Base-by-base conservation (phyloP, 2,329 filamentous ascomycete genomes). In the Fusarium hostae region DNA sequence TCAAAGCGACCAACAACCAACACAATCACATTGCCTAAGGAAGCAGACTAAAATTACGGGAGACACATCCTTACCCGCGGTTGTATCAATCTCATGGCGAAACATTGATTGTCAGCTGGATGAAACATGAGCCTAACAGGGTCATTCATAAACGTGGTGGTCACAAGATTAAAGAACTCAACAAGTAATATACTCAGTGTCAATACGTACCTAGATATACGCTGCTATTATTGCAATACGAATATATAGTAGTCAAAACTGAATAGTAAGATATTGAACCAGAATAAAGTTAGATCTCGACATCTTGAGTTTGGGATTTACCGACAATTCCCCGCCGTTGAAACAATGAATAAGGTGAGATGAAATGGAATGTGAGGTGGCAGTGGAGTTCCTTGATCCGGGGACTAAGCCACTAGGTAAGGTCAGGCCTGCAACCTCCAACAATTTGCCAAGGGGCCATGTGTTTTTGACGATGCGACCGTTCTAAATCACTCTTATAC, bases 401-500 rank as follows among this genome's bases (percentile, higher is more conserved):
- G 64, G 68, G 73, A 66, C 75, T 76, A 63, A 75, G 75, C 75
- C 72, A 68, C 65, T 71, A n/a, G 65, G 59, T 22, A 47, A 51
- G 45, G 54, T 26, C 51, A 63, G 59, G 68, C 59, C 60, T 72
- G 66, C 43, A 68, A 71, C 68, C 60, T 71, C 70, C 70, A 75
- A 68, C 71, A 75, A 74, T 65, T 64, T 65, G 56, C 71, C 67
- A 76, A 76, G 74, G 71, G 66, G 73, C 73, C 68, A 74, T 74
- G 66, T 75, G 75, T 75, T 75, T 76, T 69, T 76, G 63, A 74
- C 68, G 51, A 76, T 77, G 74, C 74, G 71, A 69, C 63, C 50
- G 55, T 63, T 70, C 41, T 77, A 65, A 77, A 72, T 63, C 66
- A n/a, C 56, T 67, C 65, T 65, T 55, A 58, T 72, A 70, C 63